A percentile compares a stretch with the other conserved stretches of the same genome.
These are phyloP conservation scores for Penicillium subrubescens DNA, from an alignment of 495 filamentous ascomycete genomes.

Conservation along the genomic window DNA sequence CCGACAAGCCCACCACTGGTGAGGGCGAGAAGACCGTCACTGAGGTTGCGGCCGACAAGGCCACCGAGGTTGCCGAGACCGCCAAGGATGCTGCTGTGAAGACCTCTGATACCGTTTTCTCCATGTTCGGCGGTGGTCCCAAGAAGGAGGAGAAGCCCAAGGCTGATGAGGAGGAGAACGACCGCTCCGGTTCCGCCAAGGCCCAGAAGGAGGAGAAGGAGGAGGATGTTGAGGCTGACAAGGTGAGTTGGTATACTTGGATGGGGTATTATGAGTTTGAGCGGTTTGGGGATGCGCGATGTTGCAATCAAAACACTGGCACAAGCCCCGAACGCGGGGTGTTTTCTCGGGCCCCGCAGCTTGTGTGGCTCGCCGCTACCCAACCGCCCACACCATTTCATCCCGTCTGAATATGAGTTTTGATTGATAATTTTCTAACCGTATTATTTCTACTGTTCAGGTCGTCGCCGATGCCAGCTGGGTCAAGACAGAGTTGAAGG, in stretches of 20 bases:
- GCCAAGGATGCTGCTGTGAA: constrained; percentile 54
- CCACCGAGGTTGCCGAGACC: constrained; percentile 46
- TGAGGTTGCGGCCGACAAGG: constrained; percentile 43
- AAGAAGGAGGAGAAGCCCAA: constrained; percentile 79
- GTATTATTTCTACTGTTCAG: not conserved
- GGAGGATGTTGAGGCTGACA: constrained; percentile 18
- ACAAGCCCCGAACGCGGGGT: constrained; percentile 12
- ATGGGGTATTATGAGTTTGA: not conserved
- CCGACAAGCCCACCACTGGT: constrained; percentile 40
- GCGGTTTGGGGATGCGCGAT: not conserved
- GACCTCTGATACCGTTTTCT: constrained; percentile 78
- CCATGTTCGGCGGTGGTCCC: constrained; percentile 94
- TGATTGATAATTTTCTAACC: not conserved
- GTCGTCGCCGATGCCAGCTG: constrained; percentile 4
- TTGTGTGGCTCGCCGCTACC: constrained; percentile 10
- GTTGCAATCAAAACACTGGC: not conserved
- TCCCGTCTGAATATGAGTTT: not conserved
- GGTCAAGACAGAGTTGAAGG: constrained; percentile 58
- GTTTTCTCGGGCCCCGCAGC: constrained; percentile 1
- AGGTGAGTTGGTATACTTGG: constrained; percentile 34
- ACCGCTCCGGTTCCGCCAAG: constrained; percentile 86
- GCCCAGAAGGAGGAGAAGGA: constrained; percentile 62
- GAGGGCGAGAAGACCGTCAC: constrained; percentile 41
- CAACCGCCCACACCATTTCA: not conserved
- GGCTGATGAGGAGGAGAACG: constrained; percentile 73